Evolutionary conservation across 371 early-diverging fungal genomes (phyloP).

Genomic region (Dichotomocladium elegans): DNA sequence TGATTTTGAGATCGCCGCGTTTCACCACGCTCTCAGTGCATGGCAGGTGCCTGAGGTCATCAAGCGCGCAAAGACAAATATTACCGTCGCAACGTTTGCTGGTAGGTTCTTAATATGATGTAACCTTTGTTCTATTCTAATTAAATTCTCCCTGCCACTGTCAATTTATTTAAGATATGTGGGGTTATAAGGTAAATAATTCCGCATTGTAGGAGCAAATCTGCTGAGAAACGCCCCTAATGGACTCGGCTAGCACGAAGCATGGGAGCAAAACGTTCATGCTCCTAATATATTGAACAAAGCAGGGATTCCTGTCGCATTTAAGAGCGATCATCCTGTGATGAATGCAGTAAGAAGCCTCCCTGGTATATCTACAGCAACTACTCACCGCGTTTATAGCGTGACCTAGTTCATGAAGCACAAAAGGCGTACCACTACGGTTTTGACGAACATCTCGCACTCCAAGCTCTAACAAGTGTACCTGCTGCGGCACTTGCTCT

Average conservation of each 20-base stretch:
- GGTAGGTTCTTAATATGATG: constrained; percentile 55
- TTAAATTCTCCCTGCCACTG: too few relatives aligned
- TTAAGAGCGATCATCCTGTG: constrained; percentile 84
- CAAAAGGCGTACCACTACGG: constrained; percentile 80
- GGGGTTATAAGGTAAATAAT: constrained; percentile 47
- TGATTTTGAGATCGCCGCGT: constrained; percentile 58
- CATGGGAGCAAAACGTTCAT: constrained; percentile 64
- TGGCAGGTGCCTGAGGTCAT: constrained; percentile 56
- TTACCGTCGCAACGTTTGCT: constrained; percentile 70
- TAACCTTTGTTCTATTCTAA: background rate
- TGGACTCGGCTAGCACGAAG: constrained; percentile 48
- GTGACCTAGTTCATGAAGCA: constrained; percentile 73
- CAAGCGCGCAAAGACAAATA: constrained; percentile 52
- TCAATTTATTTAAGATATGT: constrained; percentile 45
- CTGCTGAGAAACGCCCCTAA: background rate
- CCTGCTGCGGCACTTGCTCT: constrained; percentile 73
- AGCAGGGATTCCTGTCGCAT: constrained; percentile 74
- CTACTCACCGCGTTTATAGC: constrained; percentile 15
- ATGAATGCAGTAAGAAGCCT: constrained; percentile 53
- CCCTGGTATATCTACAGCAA: background rate
- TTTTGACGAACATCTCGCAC: constrained; percentile 55
- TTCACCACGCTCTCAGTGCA: constrained; percentile 69
- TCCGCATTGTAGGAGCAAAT: background rate
- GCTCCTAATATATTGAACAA: constrained; percentile 59
- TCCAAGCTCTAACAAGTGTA: constrained; percentile 68